Evolutionary conservation across 495 filamentous ascomycete genomes (phyloP), one percentile per base, ranked within the genome.

Genomic region (Annulohypoxylon moriforme): DNA sequence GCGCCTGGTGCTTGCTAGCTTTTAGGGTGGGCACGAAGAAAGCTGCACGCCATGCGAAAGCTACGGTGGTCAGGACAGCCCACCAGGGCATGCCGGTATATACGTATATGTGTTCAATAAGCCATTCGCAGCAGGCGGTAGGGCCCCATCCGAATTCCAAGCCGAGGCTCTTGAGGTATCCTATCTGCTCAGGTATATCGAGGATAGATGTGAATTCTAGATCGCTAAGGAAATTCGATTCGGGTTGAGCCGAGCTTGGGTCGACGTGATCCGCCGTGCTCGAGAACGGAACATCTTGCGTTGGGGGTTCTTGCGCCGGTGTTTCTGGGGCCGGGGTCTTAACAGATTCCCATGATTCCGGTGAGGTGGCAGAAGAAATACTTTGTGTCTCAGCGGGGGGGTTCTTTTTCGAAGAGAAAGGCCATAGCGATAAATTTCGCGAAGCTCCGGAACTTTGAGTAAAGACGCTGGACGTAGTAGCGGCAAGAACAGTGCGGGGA

Each of bases 81-180:
- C 93, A 93, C 96, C 95, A 98, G 1, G 93, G 92, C 57, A 92
- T 77, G 9, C 89, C 93, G 1, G 77, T 75, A 74, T 83, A 89
- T 60, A 97, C 79, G 80, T 98, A 92, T 55, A 96, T 75, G 75
- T 94, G 89, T 81, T 99, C 96, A 31, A 98, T 80, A 7, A 89
- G 3, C 81, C 81, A 92, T 83, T 98, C 84, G 60, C 96, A 86
- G 9, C 87, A 64, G 0, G 88, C 75, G 0, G 92, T 91, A 2
- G 90, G 85, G 22, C 96, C 94, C 83, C 83, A 94, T 74, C 94
- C 93, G 74, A 88, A 98, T 68, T 97, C 93, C 20, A 98, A 80
- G 1, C 96, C 96, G 20, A 97, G 81, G 0, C 87, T 85, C 71
- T 92, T 90, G 56, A 99, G 84, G 73, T 93, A 97, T 56, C 96